phyloP scores from a whole-genome alignment of 495 filamentous ascomycete species.

The Aspergillus bertholletiae region DNA sequence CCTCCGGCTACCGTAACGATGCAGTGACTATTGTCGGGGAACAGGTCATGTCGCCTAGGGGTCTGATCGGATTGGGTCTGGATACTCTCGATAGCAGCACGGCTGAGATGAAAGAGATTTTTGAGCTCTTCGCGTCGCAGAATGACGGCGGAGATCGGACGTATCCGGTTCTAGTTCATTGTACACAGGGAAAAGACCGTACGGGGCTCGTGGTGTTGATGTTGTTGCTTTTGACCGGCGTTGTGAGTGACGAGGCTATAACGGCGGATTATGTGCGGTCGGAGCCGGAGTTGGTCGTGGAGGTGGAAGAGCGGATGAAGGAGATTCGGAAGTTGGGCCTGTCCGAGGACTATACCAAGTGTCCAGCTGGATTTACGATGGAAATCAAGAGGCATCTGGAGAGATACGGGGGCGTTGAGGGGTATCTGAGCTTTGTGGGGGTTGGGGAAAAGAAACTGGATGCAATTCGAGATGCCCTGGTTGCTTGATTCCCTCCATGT shows the following conservation, averaged over 20 bases:
- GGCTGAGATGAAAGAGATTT: slow-evolving; percentile 56
- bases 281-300: slow-evolving; percentile 55
- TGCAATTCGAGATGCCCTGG: slow-evolving; percentile 25
- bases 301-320: slow-evolving; percentile 57
- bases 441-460: slow-evolving; percentile 41
- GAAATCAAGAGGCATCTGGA: slow-evolving; percentile 47
- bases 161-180: slow-evolving; percentile 69
- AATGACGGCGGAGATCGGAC: slow-evolving; percentile 14
- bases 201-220: slow-evolving; percentile 73
- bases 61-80: slow-evolving; percentile 62
- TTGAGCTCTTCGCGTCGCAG: slow-evolving; percentile 25
- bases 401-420: slow-evolving; percentile 57
- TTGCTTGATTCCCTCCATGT: slow-evolving; percentile 9
- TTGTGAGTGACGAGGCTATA: slow-evolving; percentile 54
- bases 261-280: slow-evolving; percentile 64
- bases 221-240: slow-evolving; percentile 53
- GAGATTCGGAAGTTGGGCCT: slow-evolving; percentile 70
- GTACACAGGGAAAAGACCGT: slow-evolving; percentile 85
- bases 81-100: slow-evolving; percentile 62
- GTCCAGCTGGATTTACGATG: slow-evolving; percentile 53
- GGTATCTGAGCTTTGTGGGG: slow-evolving; percentile 59
- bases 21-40: slow-evolving; percentile 64
- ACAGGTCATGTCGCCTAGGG: slow-evolving; percentile 64
- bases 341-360: slow-evolving; percentile 62
- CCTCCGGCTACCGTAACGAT: slow-evolving; percentile 61